phyloP scores from a whole-genome alignment of 148 eudicot genomes.

The Amaranthus palmeri region DNA sequence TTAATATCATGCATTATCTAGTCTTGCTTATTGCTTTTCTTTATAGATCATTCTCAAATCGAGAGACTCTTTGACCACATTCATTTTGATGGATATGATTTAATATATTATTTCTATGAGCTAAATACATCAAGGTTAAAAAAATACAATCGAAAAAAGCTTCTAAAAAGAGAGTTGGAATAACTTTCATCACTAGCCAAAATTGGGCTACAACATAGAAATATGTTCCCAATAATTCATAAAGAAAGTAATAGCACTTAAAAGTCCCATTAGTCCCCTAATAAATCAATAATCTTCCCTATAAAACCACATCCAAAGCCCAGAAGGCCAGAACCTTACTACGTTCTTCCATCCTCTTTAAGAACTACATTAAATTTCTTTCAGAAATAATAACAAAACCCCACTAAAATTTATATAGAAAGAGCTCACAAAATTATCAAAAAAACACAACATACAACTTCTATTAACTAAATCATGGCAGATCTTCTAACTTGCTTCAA shows the following conservation, averaged over 20 bases:
- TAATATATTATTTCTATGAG: too few species aligned
- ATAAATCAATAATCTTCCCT: slow-evolving; percentile 7
- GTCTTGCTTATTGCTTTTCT: too few species aligned
- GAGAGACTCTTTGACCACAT: too few species aligned
- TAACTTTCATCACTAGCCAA: not conserved
- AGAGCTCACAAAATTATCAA: not conserved
- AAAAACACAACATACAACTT: slow-evolving; percentile 6
- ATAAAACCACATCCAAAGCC: slow-evolving; percentile 3
- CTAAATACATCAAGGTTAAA: not conserved
- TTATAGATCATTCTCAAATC: too few species aligned
- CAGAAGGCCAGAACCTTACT: slow-evolving; percentile 6
- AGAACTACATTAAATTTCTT: not conserved
- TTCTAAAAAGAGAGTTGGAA: not conserved
- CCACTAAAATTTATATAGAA: slow-evolving; percentile 6
- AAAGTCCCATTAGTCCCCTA: not conserved
- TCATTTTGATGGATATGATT: too few species aligned
- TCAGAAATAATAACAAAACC: not conserved
- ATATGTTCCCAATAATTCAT: slow-evolving; percentile 1
- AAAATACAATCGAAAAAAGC: not conserved
- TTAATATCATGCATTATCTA: too few species aligned
- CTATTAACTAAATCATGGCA: not conserved
- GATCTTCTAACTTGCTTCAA: not conserved
- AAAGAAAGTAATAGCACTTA: slow-evolving; percentile 8
- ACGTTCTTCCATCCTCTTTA: slow-evolving; percentile 3
- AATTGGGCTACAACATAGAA: not conserved